A percentile compares a stretch with the other conserved stretches of the same genome.
These are phyloP conservation scores for Begonia fuchsioides DNA, from an alignment of 306 rosid species.

Conservation along the genomic window DNA sequence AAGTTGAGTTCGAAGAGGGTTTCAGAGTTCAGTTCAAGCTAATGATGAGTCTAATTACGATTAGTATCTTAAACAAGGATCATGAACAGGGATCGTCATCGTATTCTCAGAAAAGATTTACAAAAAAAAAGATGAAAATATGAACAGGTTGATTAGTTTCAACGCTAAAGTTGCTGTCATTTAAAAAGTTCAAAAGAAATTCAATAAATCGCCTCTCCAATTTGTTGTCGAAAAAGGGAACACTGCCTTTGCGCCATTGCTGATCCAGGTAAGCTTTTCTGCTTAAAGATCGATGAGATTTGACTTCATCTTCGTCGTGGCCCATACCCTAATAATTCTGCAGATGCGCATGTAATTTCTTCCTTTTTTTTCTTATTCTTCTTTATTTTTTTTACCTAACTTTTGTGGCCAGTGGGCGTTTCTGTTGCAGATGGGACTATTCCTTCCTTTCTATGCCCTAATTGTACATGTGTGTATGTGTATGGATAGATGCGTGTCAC, in stretches of 20 bases:
- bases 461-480: too few species aligned
- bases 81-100: too few species aligned
- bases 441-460: too few species aligned
- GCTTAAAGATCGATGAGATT: conserved; percentile 20
- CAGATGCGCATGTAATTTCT: conserved; percentile 11
- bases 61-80: too few species aligned
- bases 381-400: neutral
- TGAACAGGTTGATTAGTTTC: too few species aligned
- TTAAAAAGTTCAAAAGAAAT: conserved; percentile 4
- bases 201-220: conserved; percentile 26
- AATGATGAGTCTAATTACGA: too few species aligned
- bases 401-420: neutral
- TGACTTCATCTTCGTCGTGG: conserved; percentile 30
- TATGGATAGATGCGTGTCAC: too few species aligned
- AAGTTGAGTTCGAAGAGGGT: too few species aligned
- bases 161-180: too few species aligned
- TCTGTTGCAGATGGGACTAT: neutral
- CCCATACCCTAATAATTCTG: conserved; percentile 11
- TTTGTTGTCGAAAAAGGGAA: conserved; percentile 15
- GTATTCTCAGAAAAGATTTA: too few species aligned
- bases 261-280: conserved; percentile 15
- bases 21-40: too few species aligned
- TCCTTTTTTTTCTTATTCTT: conserved; percentile 3
- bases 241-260: conserved; percentile 22
- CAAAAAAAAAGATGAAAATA: too few species aligned